These are phyloP conservation scores for Lipomyces yamanashiensis DNA, from an alignment of 805 yeast genomes.

Conservation along the genomic window DNA sequence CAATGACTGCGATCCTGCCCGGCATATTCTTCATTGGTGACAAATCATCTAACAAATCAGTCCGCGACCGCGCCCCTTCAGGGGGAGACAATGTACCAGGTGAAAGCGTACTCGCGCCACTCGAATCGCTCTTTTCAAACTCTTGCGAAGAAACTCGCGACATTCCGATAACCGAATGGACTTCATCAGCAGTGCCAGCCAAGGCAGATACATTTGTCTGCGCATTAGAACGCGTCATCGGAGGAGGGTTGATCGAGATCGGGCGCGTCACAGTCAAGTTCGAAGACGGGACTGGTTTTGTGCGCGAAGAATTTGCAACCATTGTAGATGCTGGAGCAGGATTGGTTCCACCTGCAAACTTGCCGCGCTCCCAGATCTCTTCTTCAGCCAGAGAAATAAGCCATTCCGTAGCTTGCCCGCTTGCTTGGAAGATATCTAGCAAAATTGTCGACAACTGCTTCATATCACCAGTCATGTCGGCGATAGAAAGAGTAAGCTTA, in stretches of 20 bases:
- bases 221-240: neutral
- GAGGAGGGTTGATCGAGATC: neutral
- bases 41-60: constrained; percentile 5
- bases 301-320: neutral
- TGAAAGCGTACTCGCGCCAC: constrained; percentile 24
- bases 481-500: constrained; percentile 50
- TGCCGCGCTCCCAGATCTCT: constrained; percentile 54
- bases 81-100: constrained; percentile 28
- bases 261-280: constrained; percentile 2
- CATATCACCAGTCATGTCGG: constrained; percentile 41
- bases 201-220: neutral
- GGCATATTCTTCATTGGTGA: neutral
- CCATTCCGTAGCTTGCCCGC: constrained; percentile 73
- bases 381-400: constrained; percentile 67
- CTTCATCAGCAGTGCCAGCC: neutral
- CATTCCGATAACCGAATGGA: neutral
- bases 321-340: neutral
- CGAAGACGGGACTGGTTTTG: constrained; percentile 3
- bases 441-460: constrained; percentile 51
- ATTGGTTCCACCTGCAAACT: neutral
- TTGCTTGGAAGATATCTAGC: constrained; percentile 73
- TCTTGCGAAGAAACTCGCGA: constrained; percentile 10
- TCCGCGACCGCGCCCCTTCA: constrained; percentile 10
- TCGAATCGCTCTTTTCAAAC: constrained; percentile 3
- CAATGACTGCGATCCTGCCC: constrained; percentile 21